phyloP scores from a whole-genome alignment of 2,329 filamentous ascomycete genomes.

The Leptodontidium sp. region DNA sequence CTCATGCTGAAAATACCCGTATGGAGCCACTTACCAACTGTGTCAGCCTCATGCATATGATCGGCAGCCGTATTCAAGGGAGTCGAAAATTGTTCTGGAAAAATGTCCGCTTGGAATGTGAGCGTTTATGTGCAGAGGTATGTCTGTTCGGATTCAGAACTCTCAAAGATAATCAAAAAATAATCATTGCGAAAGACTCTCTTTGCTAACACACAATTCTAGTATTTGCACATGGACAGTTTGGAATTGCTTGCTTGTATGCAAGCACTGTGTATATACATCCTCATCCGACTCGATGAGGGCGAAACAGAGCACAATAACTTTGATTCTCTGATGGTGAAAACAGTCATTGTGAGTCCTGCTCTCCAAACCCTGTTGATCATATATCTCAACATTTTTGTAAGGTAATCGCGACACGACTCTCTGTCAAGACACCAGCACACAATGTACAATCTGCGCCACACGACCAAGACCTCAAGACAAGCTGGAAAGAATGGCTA shows the following conservation, averaged over 20 bases:
- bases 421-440: slow-evolving; percentile 29
- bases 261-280: slow-evolving; percentile 55
- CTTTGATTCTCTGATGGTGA: slow-evolving; percentile 50
- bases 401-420: slow-evolving; percentile 33
- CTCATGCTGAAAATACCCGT: slow-evolving; percentile 36
- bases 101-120: slow-evolving; percentile 54
- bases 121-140: slow-evolving; percentile 50
- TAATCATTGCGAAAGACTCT: neutral
- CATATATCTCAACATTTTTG: slow-evolving; percentile 26
- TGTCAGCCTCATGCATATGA: slow-evolving; percentile 53
- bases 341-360: slow-evolving; percentile 48
- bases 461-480: slow-evolving; percentile 38
- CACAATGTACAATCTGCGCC: slow-evolving; percentile 32
- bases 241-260: slow-evolving; percentile 53
- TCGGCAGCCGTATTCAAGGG: slow-evolving; percentile 45
- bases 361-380: slow-evolving; percentile 5
- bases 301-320: slow-evolving; percentile 55
- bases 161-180: too few species aligned
- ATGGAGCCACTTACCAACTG: slow-evolving; percentile 53
- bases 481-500: slow-evolving; percentile 52
- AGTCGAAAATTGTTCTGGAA: slow-evolving; percentile 55
- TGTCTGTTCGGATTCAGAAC: slow-evolving; percentile 21
- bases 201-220: slow-evolving; percentile 12
- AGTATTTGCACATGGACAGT: slow-evolving; percentile 46
- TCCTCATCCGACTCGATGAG: slow-evolving; percentile 53